phyloP scores from a whole-genome alignment of 441 rosid species.

The Populus hybrid region DNA sequence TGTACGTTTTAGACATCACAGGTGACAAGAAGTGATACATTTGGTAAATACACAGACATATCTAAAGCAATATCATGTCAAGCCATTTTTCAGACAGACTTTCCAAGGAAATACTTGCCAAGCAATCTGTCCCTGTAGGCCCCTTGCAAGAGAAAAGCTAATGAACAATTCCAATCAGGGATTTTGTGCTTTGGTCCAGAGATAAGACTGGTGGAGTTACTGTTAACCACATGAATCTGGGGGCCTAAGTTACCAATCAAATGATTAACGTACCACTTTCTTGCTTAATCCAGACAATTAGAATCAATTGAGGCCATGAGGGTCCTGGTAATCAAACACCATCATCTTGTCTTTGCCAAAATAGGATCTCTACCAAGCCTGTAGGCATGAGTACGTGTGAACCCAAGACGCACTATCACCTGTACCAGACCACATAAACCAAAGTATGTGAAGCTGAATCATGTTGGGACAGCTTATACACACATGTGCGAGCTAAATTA shows the following conservation, averaged over 20 bases:
- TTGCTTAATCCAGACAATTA: neutral
- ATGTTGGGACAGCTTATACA: neutral
- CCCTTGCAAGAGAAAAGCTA: neutral
- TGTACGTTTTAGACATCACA: neutral
- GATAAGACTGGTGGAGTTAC: slow-evolving; percentile 9
- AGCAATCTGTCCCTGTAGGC: neutral
- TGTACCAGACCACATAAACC: neutral
- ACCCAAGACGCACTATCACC: neutral
- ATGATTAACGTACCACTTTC: slow-evolving; percentile 13
- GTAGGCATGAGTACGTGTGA: slow-evolving; percentile 8
- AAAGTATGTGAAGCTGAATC: neutral
- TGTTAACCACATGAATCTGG: neutral
- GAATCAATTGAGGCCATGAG: neutral
- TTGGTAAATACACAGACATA: neutral
- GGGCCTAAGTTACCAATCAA: slow-evolving; percentile 10
- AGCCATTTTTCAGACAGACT: neutral
- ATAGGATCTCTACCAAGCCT: neutral
- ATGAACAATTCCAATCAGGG: neutral
- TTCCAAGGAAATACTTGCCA: neutral
- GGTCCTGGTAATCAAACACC: neutral
- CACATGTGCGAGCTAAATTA: neutral
- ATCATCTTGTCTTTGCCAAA: neutral
- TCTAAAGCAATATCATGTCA: neutral
- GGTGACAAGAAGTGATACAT: neutral
- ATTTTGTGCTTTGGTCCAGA: neutral